Conservation (phyloP, 192 early-diverging fungal species). For the Funneliformis geosporum region DNA sequence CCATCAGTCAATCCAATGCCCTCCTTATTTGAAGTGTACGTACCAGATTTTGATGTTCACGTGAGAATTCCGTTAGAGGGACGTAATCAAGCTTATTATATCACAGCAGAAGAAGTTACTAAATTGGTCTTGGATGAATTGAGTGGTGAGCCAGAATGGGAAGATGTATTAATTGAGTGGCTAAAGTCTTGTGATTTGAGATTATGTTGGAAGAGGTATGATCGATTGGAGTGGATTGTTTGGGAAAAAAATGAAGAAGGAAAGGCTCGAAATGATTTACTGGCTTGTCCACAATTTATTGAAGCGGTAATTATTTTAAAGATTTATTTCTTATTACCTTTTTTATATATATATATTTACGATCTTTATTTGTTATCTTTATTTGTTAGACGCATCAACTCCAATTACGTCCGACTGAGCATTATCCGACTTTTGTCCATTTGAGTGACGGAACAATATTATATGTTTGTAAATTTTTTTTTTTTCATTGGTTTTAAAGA, state of each 20-base stretch:
- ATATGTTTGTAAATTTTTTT: background rate
- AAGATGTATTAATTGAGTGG: constrained; percentile 41
- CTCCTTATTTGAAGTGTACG: constrained; percentile 35
- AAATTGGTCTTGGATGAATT: constrained; percentile 35
- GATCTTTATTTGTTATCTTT: background rate
- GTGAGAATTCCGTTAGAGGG: constrained; percentile 42
- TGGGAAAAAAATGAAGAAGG: constrained; percentile 37
- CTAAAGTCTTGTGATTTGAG: constrained; percentile 37
- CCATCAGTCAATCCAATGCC: constrained; percentile 32
- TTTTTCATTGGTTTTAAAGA: background rate
- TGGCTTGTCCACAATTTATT: constrained; percentile 43
- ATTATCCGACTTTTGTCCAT: constrained; percentile 39
- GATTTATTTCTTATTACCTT: background rate
- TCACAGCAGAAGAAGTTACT: constrained; percentile 34
- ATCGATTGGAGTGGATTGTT: constrained; percentile 47
- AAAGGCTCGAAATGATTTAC: constrained; percentile 35
- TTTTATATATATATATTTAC: background rate
- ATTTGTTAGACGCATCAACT: constrained; percentile 39
- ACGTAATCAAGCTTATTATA: constrained; percentile 7
- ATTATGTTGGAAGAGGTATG: constrained; percentile 49
- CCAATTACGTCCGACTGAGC: constrained; percentile 40
- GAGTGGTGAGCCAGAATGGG: constrained; percentile 39
- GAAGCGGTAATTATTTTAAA: constrained; percentile 37
- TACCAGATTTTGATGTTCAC: constrained; percentile 46
- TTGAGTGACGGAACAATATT: constrained; percentile 13